Conservation (phyloP, 2,329 filamentous ascomycete species). For the Colletotrichum siamense region DNA sequence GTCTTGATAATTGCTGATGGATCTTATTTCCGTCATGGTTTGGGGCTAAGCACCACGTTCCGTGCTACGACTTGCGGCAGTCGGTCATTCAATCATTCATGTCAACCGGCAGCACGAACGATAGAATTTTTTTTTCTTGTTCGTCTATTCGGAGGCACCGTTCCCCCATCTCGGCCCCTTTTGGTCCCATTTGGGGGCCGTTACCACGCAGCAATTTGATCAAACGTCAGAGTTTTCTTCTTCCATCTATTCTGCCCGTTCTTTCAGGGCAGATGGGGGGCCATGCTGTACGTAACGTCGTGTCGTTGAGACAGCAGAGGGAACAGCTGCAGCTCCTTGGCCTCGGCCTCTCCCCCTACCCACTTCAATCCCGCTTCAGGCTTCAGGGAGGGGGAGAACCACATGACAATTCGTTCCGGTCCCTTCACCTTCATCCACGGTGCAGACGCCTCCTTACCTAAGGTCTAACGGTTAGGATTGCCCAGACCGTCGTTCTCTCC, state of each 20-base stretch:
- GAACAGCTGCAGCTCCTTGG: background rate
- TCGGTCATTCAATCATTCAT: background rate
- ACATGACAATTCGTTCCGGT: background rate
- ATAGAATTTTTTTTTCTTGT: background rate
- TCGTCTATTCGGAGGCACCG: background rate
- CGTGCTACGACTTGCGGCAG: background rate
- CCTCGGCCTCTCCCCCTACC: background rate
- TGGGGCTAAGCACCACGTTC: background rate
- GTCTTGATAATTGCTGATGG: background rate
- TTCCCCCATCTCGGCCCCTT: background rate
- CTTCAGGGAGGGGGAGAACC: background rate
- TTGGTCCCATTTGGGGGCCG: background rate
- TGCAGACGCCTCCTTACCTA: background rate
- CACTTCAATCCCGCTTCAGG: background rate
- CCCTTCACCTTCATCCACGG: background rate
- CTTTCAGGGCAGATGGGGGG: background rate
- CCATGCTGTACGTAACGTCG: conserved; percentile 3
- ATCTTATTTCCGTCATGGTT: background rate
- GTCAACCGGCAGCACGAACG: background rate
- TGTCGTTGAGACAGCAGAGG: background rate
- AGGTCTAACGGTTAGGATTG: background rate
- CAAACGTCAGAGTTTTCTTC: background rate
- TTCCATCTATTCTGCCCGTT: background rate
- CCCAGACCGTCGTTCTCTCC: background rate
- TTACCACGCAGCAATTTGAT: background rate